Percentiles rank a stretch among this genome's conserved stretches.
phyloP scores from a whole-genome alignment of 345 rosid genomes.

The Gossypium rotundifolium region DNA sequence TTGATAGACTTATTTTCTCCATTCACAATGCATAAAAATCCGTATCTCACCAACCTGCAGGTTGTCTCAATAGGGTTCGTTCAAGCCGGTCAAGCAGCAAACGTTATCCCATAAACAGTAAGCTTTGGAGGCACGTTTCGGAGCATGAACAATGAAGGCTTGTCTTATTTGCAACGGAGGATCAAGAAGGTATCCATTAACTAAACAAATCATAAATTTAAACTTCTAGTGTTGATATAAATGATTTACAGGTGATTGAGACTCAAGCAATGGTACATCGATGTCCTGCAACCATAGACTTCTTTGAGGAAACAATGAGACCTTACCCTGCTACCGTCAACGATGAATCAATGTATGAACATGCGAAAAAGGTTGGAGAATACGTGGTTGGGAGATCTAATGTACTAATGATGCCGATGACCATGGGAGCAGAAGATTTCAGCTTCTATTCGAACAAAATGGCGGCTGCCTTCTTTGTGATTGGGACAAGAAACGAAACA shows the following conservation, averaged over 20 bases:
- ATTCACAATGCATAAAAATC: not conserved
- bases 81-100: slow-evolving; percentile 36
- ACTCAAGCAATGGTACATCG: slow-evolving; percentile 42
- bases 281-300: slow-evolving; percentile 41
- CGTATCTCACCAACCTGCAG: not conserved
- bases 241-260: slow-evolving; percentile 30
- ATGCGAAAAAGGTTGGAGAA: slow-evolving; percentile 36
- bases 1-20: not conserved
- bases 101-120: slow-evolving; percentile 40
- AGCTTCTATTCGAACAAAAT: slow-evolving; percentile 46
- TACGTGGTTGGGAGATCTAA: slow-evolving; percentile 40
- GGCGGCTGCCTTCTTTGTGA: slow-evolving; percentile 36
- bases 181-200: slow-evolving; percentile 30
- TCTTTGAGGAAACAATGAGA: slow-evolving; percentile 35
- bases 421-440: slow-evolving; percentile 63
- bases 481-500: slow-evolving; percentile 28
- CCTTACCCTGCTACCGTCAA: slow-evolving; percentile 45
- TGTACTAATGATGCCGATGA: slow-evolving; percentile 22
- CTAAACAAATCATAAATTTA: not conserved
- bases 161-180: slow-evolving; percentile 33
- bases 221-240: not conserved
- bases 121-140: slow-evolving; percentile 47
- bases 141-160: slow-evolving; percentile 39
- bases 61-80: slow-evolving; percentile 32
- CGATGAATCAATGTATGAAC: slow-evolving; percentile 37